Conservation (phyloP, 1,284 basidiomycete species). For the Tilletia setariae region DNA sequence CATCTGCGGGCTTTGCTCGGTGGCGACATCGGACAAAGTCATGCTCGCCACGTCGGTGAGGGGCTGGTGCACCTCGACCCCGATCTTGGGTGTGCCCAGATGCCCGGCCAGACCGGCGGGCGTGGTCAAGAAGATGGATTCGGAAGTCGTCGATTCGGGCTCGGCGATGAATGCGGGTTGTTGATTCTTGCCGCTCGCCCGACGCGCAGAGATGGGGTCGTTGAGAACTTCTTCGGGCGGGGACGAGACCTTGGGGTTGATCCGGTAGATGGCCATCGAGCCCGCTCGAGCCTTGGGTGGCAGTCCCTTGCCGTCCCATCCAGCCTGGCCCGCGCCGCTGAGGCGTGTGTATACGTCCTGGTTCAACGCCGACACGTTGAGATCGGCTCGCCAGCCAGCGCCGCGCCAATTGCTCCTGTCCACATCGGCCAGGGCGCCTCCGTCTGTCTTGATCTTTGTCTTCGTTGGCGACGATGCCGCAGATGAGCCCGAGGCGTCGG, state of each 20-base stretch:
- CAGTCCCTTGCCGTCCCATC: not conserved
- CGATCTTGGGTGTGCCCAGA: not conserved
- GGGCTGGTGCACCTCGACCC: too few species aligned
- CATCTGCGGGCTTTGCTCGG: too few species aligned
- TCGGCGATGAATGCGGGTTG: not conserved
- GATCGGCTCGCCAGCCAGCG: conserved; percentile 12
- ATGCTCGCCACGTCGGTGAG: too few species aligned
- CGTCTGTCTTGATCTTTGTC: not conserved
- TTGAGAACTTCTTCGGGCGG: not conserved
- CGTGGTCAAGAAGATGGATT: conserved; percentile 3
- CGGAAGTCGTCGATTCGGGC: not conserved
- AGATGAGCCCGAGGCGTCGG: not conserved
- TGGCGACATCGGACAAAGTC: too few species aligned
- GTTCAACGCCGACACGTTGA: not conserved
- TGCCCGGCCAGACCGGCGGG: not conserved
- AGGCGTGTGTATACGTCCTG: not conserved
- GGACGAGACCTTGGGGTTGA: not conserved
- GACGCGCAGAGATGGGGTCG: not conserved
- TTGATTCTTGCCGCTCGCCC: not conserved
- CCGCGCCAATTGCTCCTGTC: conserved; percentile 12
- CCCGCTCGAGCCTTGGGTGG: not conserved
- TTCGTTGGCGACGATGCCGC: not conserved
- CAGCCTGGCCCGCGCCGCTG: not conserved
- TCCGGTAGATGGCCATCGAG: not conserved
- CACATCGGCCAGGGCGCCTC: not conserved